Evolutionary conservation across 108 stramenopile species (phyloP), one percentile per base, ranked within the genome.

Genomic region (Thalassiosira profunda): DNA sequence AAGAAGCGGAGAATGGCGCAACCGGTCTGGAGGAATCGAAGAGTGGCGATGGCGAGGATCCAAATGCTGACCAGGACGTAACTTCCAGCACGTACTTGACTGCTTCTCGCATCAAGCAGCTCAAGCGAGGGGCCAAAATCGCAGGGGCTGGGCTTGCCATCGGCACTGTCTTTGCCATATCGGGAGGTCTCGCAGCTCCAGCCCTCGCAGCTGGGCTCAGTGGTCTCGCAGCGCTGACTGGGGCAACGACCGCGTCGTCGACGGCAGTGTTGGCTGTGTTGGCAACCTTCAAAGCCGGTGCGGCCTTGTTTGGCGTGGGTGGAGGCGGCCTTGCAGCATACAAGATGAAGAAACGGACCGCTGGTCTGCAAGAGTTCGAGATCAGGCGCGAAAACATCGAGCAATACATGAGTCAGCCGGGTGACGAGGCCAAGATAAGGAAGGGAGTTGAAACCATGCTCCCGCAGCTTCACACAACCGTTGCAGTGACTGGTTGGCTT

Each of bases 171-270:
- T 84, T 90, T 75, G 89, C 84, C 18, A 70, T 90, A 17, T 86
- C 89, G 0, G 89, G 86, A 20, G 89, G 89, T 3, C 44, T 90
- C 25, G 89, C 89, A 14, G 89, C 89, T 5, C 88, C 88, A 24
- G 88, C 71, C n/a, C 71, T 88, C 23, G 87, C 84, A 2, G 84
- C 84, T 29, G 79, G 81, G 0, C 48, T 88, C 37, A 84, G 81
- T 14, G 81, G 72, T 5, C 15, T 86, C 29, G 83, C 79, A 40
- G 60, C 82, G 14, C 66, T 81, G 23, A 76, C 79, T 31, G 80
- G 82, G 30, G 72, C 76, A 35, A 56, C 71, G 18, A 83, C 84
- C 36, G 87, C 84, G 20, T 49, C 76, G 5, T 70, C 80, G 1
- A 46, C 72, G 18, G 80, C 80, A 4, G 15, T 80, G 14, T 31